Evolutionary conservation across 1,284 basidiomycete species (phyloP), one percentile per base, ranked within the genome.

Genomic region (Blastosporella zonata): DNA sequence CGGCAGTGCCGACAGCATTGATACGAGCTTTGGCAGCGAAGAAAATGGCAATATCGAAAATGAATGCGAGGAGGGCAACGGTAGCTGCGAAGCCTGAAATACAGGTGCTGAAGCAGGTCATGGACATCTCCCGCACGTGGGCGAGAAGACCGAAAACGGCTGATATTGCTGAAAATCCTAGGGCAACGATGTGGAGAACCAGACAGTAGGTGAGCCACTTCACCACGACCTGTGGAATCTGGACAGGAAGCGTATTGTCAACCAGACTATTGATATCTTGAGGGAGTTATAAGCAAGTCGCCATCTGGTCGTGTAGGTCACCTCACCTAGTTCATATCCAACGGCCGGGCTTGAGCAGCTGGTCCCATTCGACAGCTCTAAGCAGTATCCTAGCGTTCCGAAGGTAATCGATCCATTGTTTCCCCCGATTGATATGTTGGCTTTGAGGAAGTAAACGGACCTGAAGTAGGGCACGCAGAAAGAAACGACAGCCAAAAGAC

Each of bases 161-260:
- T 1, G 89, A 82, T 17, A 79, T 69, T n/a, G 76, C 87, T 6
- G 90, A 79, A 28, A 85, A 74, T 25, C 68, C 77, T 50, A 95
- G 79, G 12, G 88, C 92, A 47, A 91, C 82, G 55, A 93, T 79
- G 62, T 95, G 92, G n/a, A 94, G 76, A 53, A 94, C 82, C 55
- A 96, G 81, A 17, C 82, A 84, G 59, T 93, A 93, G 10, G 93
- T 96, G 60, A 95, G 71, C 86, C 91, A 94, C 73, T 93, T 93
- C 53, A 91, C 86, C 44, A 82, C 75, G 6, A 89, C 79, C 34
- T 78, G 69, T 3, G 93, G 92, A 46, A 95, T 92, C 57, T 90
- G 65, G 31, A 89, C 48, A 50, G 69, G 49, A 6, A 78, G 66
- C 2, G 77, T 69, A 64, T 92, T 77, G 12, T 84, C 87, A 33